Conservation (phyloP, 2,329 filamentous ascomycete genomes). For the Rhinocladiella similis region DNA sequence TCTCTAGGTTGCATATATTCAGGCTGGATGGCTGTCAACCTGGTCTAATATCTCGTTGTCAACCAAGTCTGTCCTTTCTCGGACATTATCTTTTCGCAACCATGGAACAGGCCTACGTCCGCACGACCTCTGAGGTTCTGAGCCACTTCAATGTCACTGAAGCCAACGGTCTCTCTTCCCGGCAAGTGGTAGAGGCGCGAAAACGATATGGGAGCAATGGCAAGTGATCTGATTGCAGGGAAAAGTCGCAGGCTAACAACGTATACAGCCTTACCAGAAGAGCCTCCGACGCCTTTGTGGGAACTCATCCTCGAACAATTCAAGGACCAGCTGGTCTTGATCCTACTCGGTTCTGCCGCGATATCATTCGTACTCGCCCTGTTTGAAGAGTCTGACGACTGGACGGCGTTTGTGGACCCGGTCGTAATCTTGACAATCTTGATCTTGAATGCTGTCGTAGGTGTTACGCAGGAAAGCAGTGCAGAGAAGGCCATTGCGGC, state of each 20-base stretch:
- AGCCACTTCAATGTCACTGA: constrained; percentile 54
- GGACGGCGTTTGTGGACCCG: constrained; percentile 96
- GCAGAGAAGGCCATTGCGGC: constrained; percentile 98
- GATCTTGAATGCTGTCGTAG: constrained; percentile 93
- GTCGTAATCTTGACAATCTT: constrained; percentile 95
- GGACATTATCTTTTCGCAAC: constrained; percentile 1
- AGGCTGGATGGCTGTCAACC: background rate
- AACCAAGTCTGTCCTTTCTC: constrained; percentile 8
- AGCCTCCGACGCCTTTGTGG: constrained; percentile 94
- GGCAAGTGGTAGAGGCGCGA: constrained; percentile 48
- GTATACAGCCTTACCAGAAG: constrained; percentile 69
- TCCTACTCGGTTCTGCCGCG: constrained; percentile 86
- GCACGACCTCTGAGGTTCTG: constrained; percentile 51
- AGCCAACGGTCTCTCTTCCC: constrained; percentile 50
- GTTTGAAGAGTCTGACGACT: constrained; percentile 89
- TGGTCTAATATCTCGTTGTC: constrained; percentile 6
- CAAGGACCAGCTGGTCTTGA: constrained; percentile 97
- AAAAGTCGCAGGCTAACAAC: constrained; percentile 23
- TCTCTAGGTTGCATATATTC: constrained; percentile 10
- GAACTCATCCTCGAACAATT: constrained; percentile 97
- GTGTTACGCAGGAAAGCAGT: constrained; percentile 97
- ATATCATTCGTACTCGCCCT: constrained; percentile 92
- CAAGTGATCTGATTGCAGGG: constrained; percentile 35
- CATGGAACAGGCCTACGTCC: constrained; percentile 58
- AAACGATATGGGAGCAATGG: constrained; percentile 57